Conservation (phyloP, 495 filamentous ascomycete species). For the Penicillium coffeae region DNA sequence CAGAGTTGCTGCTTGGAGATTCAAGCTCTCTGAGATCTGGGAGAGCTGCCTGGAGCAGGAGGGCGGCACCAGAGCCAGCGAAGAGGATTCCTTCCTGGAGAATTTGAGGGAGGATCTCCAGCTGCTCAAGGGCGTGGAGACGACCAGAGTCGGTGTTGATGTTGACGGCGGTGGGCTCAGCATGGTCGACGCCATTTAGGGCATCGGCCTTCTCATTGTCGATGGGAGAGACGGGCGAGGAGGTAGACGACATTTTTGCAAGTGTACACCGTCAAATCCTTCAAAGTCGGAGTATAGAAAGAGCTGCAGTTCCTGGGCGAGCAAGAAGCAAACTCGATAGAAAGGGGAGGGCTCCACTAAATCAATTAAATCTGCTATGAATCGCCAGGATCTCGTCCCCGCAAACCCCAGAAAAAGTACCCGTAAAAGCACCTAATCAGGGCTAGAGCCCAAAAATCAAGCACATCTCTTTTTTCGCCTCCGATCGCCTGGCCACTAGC, state of each 20-base stretch:
- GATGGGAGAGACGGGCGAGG: slow-evolving; percentile 17
- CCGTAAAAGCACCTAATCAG: neutral
- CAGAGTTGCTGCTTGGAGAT: slow-evolving; percentile 7
- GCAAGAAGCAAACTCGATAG: neutral
- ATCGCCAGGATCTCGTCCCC: neutral
- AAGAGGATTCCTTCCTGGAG: slow-evolving; percentile 41
- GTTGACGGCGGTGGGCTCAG: neutral
- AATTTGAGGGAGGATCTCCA: slow-evolving; percentile 39
- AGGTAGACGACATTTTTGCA: slow-evolving; percentile 10
- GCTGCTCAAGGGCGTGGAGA: slow-evolving; percentile 30
- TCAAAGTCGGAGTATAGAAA: neutral
- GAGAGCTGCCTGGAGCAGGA: slow-evolving; percentile 39
- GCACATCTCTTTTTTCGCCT: neutral
- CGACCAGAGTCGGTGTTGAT: slow-evolving; percentile 16
- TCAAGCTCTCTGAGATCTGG: slow-evolving; percentile 28
- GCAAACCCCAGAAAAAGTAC: neutral
- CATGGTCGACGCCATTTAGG: slow-evolving; percentile 6
- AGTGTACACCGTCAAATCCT: neutral
- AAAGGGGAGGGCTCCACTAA: neutral
- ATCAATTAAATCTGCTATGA: neutral
- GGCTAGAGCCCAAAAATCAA: neutral
- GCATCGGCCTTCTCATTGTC: slow-evolving; percentile 20
- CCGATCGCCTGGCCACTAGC: slow-evolving; percentile 1
- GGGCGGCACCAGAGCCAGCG: slow-evolving; percentile 33
- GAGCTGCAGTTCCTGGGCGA: too few species aligned